Evolutionary conservation across 106 monocot species (phyloP).

Genomic region (Acorus gramineus): DNA sequence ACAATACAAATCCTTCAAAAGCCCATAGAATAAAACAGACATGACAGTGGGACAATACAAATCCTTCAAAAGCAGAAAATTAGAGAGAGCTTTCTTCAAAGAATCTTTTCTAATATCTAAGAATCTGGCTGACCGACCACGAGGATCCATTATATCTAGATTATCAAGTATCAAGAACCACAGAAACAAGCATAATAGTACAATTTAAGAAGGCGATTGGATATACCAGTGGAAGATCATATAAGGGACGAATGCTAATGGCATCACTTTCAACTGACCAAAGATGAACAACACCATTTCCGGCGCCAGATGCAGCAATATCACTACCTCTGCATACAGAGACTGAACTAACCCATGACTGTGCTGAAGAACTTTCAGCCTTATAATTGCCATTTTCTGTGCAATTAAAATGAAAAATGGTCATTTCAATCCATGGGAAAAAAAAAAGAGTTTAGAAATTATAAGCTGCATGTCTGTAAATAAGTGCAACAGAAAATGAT

Average conservation of each 20-base stretch:
- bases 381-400: constrained; percentile 33
- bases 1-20: too few species aligned
- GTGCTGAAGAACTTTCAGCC: constrained; percentile 32
- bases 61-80: too few species aligned
- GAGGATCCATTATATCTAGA: too few species aligned
- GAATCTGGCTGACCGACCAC: too few species aligned
- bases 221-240: constrained; percentile 60
- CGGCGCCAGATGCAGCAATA: constrained; percentile 95
- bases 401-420: neutral
- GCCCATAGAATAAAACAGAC: too few species aligned
- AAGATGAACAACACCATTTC: constrained; percentile 63
- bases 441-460: neutral
- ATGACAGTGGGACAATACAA: too few species aligned
- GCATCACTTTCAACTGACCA: constrained; percentile 68
- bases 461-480: neutral
- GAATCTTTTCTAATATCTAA: too few species aligned
- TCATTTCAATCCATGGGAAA: neutral
- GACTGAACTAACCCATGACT: constrained; percentile 90
- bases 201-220: too few species aligned
- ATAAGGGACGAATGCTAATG: constrained; percentile 50
- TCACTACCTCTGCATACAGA: constrained; percentile 82
- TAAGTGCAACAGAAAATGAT: too few species aligned
- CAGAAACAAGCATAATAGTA: too few species aligned
- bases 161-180: too few species aligned
- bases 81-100: too few species aligned